Evolutionary conservation across 2,329 filamentous ascomycete species (phyloP).

Genomic region (Apiospora phragmitis): DNA sequence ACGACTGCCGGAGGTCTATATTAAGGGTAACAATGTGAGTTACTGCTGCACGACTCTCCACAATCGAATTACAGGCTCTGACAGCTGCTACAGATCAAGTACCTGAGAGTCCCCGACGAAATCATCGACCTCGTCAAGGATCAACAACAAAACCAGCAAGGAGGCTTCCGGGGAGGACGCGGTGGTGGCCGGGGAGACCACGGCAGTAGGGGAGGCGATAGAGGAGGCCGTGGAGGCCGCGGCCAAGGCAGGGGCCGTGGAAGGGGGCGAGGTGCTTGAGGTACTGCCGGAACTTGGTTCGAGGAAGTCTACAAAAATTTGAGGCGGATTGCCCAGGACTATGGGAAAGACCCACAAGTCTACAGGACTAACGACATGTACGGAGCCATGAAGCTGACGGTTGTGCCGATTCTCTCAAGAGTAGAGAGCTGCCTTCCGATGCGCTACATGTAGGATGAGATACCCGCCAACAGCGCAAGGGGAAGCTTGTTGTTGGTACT

Average conservation of each 20-base stretch:
- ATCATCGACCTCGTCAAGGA: slow-evolving; percentile 95
- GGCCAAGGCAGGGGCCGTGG: slow-evolving; percentile 49
- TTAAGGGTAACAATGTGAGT: slow-evolving; percentile 94
- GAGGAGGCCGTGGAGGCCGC: slow-evolving; percentile 56
- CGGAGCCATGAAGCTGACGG: neutral
- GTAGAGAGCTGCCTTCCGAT: neutral
- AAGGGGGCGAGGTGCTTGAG: slow-evolving; percentile 38
- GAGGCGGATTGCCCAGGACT: neutral
- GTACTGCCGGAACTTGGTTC: neutral
- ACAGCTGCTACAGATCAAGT: slow-evolving; percentile 79
- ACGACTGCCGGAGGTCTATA: slow-evolving; percentile 88
- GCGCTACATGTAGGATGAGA: neutral
- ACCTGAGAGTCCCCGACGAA: slow-evolving; percentile 92
- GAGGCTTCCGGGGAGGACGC: slow-evolving; percentile 65
- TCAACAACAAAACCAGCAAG: slow-evolving; percentile 73
- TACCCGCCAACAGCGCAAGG: neutral
- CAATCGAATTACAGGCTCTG: slow-evolving; percentile 16
- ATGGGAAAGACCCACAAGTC: neutral
- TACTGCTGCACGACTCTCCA: neutral
- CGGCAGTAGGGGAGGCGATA: slow-evolving; percentile 55
- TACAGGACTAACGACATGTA: neutral
- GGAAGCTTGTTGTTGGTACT: neutral
- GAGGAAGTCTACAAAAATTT: neutral
- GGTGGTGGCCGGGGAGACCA: slow-evolving; percentile 61
- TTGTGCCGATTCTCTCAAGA: neutral